These are phyloP conservation scores for Sporothrix schenckii DNA, from an alignment of 2,329 filamentous ascomycete genomes.

Conservation along the genomic window DNA sequence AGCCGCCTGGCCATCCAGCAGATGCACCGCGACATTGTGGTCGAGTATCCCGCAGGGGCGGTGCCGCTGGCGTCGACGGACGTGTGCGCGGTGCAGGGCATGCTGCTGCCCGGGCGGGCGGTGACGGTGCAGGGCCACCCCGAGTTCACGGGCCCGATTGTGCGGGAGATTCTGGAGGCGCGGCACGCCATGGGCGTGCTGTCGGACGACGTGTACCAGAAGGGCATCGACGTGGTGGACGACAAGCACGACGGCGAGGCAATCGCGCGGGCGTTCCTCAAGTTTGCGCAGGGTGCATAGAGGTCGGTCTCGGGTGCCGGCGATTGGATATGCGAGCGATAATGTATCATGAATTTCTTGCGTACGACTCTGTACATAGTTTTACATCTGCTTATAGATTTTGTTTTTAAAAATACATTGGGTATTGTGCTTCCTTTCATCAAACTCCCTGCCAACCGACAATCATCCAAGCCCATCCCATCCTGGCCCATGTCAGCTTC, in stretches of 20 bases:
- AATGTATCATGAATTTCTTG: neutral
- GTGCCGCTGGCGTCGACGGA: constrained; percentile 66
- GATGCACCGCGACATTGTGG: constrained; percentile 82
- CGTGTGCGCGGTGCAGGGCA: constrained; percentile 74
- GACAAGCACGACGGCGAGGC: constrained; percentile 77
- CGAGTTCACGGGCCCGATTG: constrained; percentile 75
- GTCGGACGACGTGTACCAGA: constrained; percentile 66
- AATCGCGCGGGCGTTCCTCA: constrained; percentile 73
- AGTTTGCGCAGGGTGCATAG: constrained; percentile 67
- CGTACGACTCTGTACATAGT: neutral
- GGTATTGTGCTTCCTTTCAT: neutral
- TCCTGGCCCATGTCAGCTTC: no score
- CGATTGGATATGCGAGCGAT: neutral
- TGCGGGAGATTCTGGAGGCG: constrained; percentile 66
- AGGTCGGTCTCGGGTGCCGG: no score
- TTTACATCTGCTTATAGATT: neutral
- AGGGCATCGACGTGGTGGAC: constrained; percentile 67
- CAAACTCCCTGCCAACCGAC: neutral
- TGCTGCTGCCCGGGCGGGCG: constrained; percentile 68
- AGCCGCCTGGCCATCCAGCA: constrained; percentile 68
- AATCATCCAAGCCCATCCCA: no score
- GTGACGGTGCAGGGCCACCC: constrained; percentile 86
- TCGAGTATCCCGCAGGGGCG: constrained; percentile 62
- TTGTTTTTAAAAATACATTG: neutral
- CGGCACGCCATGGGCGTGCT: constrained; percentile 71